phyloP scores from a whole-genome alignment of 768 basidiomycete species.

The Rubroboletus satanas region DNA sequence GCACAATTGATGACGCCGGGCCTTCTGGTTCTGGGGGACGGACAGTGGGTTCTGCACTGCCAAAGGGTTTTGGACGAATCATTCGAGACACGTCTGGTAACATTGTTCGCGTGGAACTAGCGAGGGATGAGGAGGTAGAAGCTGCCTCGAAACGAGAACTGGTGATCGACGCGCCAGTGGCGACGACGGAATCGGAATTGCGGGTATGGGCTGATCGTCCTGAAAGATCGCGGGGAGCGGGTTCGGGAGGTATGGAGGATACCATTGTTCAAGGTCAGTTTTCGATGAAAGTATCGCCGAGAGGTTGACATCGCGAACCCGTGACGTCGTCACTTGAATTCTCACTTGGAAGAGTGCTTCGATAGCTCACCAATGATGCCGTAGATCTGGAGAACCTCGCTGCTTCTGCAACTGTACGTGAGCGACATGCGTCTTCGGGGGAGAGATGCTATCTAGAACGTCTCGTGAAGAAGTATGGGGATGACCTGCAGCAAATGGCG shows the following conservation, averaged over 20 bases:
- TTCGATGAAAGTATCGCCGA: neutral
- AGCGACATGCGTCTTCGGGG: slow-evolving; percentile 62
- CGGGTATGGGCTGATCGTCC: slow-evolving; percentile 15
- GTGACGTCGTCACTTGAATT: neutral
- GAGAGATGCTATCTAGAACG: slow-evolving; percentile 64
- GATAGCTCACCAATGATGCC: slow-evolving; percentile 11
- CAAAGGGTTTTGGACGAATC: slow-evolving; percentile 75
- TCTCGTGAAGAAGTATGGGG: slow-evolving; percentile 66
- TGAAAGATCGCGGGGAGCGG: neutral
- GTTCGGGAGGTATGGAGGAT: neutral
- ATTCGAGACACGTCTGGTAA: slow-evolving; percentile 76
- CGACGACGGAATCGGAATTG: slow-evolving; percentile 12
- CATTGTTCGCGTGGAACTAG: slow-evolving; percentile 64
- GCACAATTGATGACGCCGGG: neutral
- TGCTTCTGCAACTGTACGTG: slow-evolving; percentile 41
- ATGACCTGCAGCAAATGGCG: slow-evolving; percentile 73
- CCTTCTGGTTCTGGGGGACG: slow-evolving; percentile 8
- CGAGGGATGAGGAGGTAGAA: slow-evolving; percentile 43
- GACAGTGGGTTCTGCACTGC: slow-evolving; percentile 33
- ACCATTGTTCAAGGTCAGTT: slow-evolving; percentile 34
- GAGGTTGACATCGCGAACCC: neutral
- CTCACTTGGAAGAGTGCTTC: neutral
- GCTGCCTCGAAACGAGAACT: slow-evolving; percentile 23
- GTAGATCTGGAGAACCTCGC: slow-evolving; percentile 67
- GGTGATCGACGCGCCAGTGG: slow-evolving; percentile 39